Percentiles rank a stretch among this genome's conserved stretches.
Conservation (phyloP, 495 filamentous ascomycete genomes). For the Hypoxylon intermedium region DNA sequence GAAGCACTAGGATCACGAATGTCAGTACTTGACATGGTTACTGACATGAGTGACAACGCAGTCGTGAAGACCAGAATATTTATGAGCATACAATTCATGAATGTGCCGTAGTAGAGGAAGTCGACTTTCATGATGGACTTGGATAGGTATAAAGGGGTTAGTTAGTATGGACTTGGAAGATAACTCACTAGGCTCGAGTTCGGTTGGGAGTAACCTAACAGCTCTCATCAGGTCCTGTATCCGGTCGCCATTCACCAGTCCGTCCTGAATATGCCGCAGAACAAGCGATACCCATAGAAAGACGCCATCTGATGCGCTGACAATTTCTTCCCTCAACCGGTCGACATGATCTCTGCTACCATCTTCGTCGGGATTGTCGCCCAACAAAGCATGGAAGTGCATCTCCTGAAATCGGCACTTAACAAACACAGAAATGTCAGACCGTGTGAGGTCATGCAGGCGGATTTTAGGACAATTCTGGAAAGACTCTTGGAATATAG, state of each 20-base stretch:
- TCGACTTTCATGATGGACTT: not conserved
- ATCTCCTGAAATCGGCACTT: conserved; percentile 41
- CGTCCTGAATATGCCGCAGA: conserved; percentile 28
- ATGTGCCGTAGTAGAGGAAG: too few relatives aligned
- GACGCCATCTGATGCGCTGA: conserved; percentile 43
- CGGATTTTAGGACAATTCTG: conserved; percentile 11
- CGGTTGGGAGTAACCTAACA: conserved; percentile 22
- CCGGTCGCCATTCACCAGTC: conserved; percentile 29
- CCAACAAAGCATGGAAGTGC: conserved; percentile 13
- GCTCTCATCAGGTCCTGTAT: conserved; percentile 23
- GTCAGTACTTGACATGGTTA: not conserved
- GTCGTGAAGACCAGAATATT: too few relatives aligned
- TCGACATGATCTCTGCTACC: not conserved
- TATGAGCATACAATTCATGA: too few relatives aligned
- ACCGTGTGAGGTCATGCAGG: conserved; percentile 25
- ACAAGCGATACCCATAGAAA: conserved; percentile 46
- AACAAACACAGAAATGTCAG: conserved; percentile 27
- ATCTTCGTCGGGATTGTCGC: not conserved
- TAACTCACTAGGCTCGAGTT: conserved; percentile 27
- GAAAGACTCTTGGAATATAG: conserved; percentile 46
- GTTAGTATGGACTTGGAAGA: not conserved
- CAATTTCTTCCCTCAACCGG: conserved; percentile 28
- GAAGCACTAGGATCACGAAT: conserved; percentile 6
- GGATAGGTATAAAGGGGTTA: not conserved
- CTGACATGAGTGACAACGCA: too few relatives aligned